Percentiles rank a stretch among this genome's conserved stretches.
phyloP scores from a whole-genome alignment of 768 basidiomycete species.

The Rhizopogon salebrosus region DNA sequence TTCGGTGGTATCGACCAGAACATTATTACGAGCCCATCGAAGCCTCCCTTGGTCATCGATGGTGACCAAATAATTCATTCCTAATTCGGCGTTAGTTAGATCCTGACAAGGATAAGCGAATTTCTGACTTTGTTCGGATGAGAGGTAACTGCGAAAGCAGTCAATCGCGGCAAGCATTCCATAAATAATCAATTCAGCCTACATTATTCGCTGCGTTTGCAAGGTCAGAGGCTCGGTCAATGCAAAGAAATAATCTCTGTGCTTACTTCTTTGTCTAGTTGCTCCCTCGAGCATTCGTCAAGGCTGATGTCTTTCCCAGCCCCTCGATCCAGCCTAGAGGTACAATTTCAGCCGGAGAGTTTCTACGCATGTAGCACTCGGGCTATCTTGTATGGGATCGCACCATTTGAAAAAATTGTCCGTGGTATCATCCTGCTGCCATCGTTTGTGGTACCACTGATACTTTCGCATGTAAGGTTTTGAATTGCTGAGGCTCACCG shows the following conservation, averaged over 20 bases:
- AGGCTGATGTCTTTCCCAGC: constrained; percentile 51
- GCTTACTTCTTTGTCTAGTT: constrained; percentile 53
- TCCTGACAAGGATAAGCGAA: not conserved
- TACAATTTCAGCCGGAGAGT: not conserved
- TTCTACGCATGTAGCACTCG: not conserved
- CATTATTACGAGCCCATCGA: constrained; percentile 52
- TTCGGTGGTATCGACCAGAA: constrained; percentile 55
- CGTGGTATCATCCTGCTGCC: constrained; percentile 52
- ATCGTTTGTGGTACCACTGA: constrained; percentile 55
- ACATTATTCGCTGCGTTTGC: constrained; percentile 38
- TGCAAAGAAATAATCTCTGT: not conserved
- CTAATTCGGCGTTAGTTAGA: constrained; percentile 18
- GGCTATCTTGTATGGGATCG: constrained; percentile 1
- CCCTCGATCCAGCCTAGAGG: constrained; percentile 55
- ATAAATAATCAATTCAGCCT: constrained; percentile 10
- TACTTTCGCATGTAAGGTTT: not conserved
- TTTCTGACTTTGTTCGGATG: constrained; percentile 47
- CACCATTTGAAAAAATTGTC: constrained; percentile 69
- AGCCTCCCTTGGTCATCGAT: constrained; percentile 50
- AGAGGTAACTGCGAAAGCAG: constrained; percentile 41
- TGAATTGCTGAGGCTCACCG: not conserved
- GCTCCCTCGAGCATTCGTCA: constrained; percentile 53
- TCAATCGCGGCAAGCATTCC: not conserved
- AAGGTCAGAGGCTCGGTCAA: not conserved
- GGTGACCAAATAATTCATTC: constrained; percentile 60